Conservation (phyloP, 306 rosid genomes). For the Hylodesmum podocarpum region DNA sequence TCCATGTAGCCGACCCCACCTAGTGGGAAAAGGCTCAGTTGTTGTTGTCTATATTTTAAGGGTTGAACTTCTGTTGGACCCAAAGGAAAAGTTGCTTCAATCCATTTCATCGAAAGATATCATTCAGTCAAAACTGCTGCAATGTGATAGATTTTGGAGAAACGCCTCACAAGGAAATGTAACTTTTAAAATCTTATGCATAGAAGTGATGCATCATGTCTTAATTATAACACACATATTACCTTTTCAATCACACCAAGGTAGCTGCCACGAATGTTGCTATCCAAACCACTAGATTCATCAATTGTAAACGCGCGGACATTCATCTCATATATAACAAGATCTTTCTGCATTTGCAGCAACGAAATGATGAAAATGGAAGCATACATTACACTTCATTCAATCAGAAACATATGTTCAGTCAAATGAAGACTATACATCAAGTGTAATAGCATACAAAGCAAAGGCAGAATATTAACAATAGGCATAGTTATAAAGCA, state of each 20-base stretch:
- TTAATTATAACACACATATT: conserved; percentile 22
- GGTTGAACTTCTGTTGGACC: conserved; percentile 1
- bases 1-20: too few relatives aligned
- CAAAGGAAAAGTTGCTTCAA: neutral
- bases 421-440: conserved; percentile 26
- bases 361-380: conserved; percentile 26
- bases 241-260: conserved; percentile 97
- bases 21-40: too few relatives aligned
- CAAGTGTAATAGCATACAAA: conserved; percentile 4
- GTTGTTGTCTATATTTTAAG: conserved; percentile 5
- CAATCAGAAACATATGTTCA: conserved; percentile 18
- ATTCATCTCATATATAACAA: conserved; percentile 95
- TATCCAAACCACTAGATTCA: conserved; percentile 80
- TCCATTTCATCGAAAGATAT: neutral
- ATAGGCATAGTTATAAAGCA: conserved; percentile 4
- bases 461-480: conserved; percentile 10
- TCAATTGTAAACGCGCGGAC: conserved; percentile 84
- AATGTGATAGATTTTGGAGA: neutral
- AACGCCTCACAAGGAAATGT: neutral
- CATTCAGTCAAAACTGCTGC: neutral
- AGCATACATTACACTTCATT: conserved; percentile 9
- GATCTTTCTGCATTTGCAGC: conserved; percentile 74
- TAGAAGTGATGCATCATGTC: neutral
- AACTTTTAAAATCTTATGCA: neutral
- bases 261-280: conserved; percentile 75